Conservation (phyloP, 805 yeast species). For the Limtongozyma cylindracea region DNA sequence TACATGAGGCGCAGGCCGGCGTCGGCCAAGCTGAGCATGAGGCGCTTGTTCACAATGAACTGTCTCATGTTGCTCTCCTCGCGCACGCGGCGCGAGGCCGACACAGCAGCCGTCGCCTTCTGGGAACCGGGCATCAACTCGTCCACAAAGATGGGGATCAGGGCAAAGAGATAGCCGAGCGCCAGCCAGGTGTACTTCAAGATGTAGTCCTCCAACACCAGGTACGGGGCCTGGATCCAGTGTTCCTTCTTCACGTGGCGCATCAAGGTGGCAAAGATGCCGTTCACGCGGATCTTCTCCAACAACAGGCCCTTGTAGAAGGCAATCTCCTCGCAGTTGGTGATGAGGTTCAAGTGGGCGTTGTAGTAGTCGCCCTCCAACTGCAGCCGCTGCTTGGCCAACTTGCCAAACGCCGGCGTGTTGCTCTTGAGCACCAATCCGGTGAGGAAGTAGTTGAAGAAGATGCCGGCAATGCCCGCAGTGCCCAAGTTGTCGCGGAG, state of each 20-base stretch:
- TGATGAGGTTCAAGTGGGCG: constrained; percentile 62
- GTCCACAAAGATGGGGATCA: constrained; percentile 64
- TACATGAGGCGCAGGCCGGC: constrained; percentile 91
- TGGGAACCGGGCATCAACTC: constrained; percentile 10
- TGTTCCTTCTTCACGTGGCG: constrained; percentile 27
- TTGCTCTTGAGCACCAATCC: constrained; percentile 46
- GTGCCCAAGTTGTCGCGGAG: constrained; percentile 70
- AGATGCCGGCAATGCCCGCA: constrained; percentile 63
- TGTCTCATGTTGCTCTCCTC: constrained; percentile 54
- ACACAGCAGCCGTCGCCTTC: constrained; percentile 1
- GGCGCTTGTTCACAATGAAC: constrained; percentile 72
- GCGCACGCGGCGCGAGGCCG: constrained; percentile 4
- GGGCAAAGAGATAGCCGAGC: constrained; percentile 75
- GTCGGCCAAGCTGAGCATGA: constrained; percentile 78
- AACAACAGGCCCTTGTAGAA: constrained; percentile 74
- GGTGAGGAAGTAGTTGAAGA: constrained; percentile 56
- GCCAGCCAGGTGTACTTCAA: constrained; percentile 90
- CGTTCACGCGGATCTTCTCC: constrained; percentile 41
- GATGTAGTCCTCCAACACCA: constrained; percentile 61
- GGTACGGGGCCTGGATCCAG: constrained; percentile 37
- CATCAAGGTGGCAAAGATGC: constrained; percentile 28
- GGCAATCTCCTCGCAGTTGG: constrained; percentile 83
- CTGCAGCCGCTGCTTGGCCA: constrained; percentile 47
- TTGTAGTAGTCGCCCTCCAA: constrained; percentile 80
- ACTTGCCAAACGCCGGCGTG: constrained; percentile 69